Percentiles rank a stretch among this genome's conserved stretches.
Evolutionary conservation across 805 yeast species (phyloP).

Genomic region (Ogataea pini): DNA sequence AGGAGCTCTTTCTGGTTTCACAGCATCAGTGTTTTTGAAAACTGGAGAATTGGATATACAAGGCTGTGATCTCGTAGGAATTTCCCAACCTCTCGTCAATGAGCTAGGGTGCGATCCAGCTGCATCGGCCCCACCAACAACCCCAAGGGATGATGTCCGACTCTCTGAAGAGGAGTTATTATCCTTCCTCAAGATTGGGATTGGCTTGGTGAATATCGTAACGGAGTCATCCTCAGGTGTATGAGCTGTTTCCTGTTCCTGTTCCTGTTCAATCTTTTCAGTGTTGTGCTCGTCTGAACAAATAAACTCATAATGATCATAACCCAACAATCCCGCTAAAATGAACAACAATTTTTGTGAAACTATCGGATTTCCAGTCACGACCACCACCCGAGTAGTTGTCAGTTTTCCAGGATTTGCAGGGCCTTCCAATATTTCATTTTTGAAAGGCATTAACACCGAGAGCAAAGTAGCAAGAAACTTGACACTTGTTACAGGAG

Average conservation of each 20-base stretch:
- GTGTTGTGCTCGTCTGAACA: neutral
- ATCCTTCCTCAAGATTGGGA: constrained; percentile 23
- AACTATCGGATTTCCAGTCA: constrained; percentile 58
- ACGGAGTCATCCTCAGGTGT: constrained; percentile 8
- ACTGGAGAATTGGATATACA: constrained; percentile 26
- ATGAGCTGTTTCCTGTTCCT: constrained; percentile 9
- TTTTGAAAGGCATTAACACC: constrained; percentile 42
- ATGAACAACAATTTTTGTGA: constrained; percentile 56
- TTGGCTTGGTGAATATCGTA: constrained; percentile 20
- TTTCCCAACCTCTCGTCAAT: constrained; percentile 45
- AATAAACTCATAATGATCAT: constrained; percentile 26
- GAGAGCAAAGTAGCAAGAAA: constrained; percentile 52
- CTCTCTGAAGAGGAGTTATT: constrained; percentile 6
- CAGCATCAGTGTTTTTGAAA: constrained; percentile 12
- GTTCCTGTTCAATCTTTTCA: neutral
- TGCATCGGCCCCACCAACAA: neutral
- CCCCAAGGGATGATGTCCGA: constrained; percentile 18
- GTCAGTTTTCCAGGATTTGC: constrained; percentile 24
- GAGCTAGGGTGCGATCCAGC: constrained; percentile 18
- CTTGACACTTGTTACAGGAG: constrained; percentile 25
- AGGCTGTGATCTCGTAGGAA: constrained; percentile 31
- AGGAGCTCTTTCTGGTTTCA: constrained; percentile 22
- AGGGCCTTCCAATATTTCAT: constrained; percentile 39
- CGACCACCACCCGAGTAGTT: constrained; percentile 47
- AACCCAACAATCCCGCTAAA: constrained; percentile 50